Base-by-base conservation (phyloP, 805 yeast genomes). In the Maudiozyma bulderi region DNA sequence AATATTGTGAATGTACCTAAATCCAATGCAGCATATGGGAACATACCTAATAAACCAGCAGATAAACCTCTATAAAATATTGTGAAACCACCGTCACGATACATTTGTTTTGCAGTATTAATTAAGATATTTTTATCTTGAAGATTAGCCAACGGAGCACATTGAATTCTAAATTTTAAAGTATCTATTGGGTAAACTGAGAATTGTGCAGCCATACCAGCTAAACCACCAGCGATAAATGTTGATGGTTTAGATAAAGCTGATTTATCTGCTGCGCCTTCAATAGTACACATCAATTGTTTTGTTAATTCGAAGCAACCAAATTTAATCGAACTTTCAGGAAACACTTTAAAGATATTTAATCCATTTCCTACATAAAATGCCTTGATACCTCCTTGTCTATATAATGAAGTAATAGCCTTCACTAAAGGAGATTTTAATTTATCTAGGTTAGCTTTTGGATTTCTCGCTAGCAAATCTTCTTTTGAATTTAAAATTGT, bases 11-110 rank as follows among this genome's bases (percentile, higher is more conserved):
- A 93, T 0, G 97, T 89, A 37, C 99, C 99, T 47, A 93, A 71
- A 66, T 93, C 99, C 32, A 93, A 72, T 0, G 99, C 99, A 1
- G 98, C 97, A 64, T 90, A 93, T 0, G 99, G 99, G 70, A 93
- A 93, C 56, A 93, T 91, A 44, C 99, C 99, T 51, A 90, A 78
- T 4, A 90, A 79, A n/a, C 99, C 99, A 29, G 88, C 95, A 47
- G 78, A 67, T 20, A 91, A 74, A 30, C 99, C 99, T 54, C 98
- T 70, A 64, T 93, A 93, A 59, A 89, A 93, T 5, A 85, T 67
- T 43, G 75, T 66, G 1, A 86, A 30, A 0, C 98, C 98, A 40
- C 95, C 96, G 53, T 82, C 86, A 13, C 53, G 53, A 67, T 77
- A 86, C 86, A 91, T 84, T 46, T 82, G 80, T 54, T 73, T 78